Evolutionary conservation across 2,329 filamentous ascomycete genomes (phyloP), one percentile per base, ranked within the genome.

Genomic region (Colletotrichum orchidophilum): DNA sequence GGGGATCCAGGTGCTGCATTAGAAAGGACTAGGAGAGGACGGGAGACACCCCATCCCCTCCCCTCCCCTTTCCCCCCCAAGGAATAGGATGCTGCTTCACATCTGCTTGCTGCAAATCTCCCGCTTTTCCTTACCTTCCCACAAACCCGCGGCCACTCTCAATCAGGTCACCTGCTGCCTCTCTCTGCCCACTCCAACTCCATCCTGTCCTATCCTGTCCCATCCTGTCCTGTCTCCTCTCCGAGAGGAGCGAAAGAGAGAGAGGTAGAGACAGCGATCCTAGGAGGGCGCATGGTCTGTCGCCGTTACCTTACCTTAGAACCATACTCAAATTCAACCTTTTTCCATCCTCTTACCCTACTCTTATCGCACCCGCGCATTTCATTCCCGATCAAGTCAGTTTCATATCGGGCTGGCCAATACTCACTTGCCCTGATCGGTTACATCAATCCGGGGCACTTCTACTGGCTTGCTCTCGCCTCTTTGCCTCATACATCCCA

Each of bases 281-380:
- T 55, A 18, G 21, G 39, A 31, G 42, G 54, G 64, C 63, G 39
- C 24, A 24, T 57, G 9, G 35, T 55, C 60, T 58, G n/a, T 65
- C 42, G 27, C 53, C 54, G 39, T 62, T 62, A 35, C 29, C 13
- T 31, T 70, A 66, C 63, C 21, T 29, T 57, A 64, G 50, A 27
- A 33, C 52, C 21, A 55, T 31, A 35, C 50, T 64, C 67, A 67
- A 62, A 67, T 65, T 57, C 39, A 65, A 71, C 58, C 58, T 64
- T 50, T 53, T 39, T 21, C 29, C 65, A 42, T 42, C 35, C 35
- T 55, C 50, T 27, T 62, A 49, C 59, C 42, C 15, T 29, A n/a
- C 29, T 24, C 60, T 63, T 63, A 53, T 54, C 46, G 42, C n/a
- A 9, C 46, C 29, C 60, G 46, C 60, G 27, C 60, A 39, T 13